Evolutionary conservation across 106 monocot genomes (phyloP).

Genomic region (Allium sativum): DNA sequence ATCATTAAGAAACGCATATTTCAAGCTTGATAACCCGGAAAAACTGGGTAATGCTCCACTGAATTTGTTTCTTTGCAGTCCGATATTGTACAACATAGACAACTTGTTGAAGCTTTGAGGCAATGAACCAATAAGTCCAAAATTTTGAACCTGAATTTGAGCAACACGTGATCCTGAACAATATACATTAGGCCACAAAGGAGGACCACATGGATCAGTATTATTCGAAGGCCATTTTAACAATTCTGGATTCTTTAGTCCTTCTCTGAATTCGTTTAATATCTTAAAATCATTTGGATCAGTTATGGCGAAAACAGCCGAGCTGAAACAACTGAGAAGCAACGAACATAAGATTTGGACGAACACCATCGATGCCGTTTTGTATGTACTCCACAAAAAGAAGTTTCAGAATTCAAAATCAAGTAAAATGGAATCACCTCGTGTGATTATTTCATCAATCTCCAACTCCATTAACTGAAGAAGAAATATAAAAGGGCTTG

Average conservation of each 20-base stretch:
- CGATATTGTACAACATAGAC: conserved; percentile 37
- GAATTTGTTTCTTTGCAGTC: conserved; percentile 53
- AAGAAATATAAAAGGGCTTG: too few species aligned
- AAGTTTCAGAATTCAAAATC: not conserved
- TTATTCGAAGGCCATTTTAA: conserved; percentile 14
- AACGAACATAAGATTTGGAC: conserved; percentile 1
- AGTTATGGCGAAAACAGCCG: conserved; percentile 4
- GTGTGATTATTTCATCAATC: too few species aligned
- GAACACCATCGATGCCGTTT: not conserved
- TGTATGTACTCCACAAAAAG: not conserved
- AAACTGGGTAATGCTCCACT: conserved; percentile 43
- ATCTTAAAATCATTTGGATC: conserved; percentile 15
- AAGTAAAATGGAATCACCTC: not conserved
- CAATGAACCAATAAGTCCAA: conserved; percentile 38
- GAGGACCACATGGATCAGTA: conserved; percentile 20
- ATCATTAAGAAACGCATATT: conserved; percentile 33
- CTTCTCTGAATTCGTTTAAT: conserved; percentile 14
- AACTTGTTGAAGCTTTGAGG: conserved; percentile 53
- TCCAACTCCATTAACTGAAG: too few species aligned
- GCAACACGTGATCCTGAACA: conserved; percentile 29
- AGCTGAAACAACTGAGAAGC: not conserved
- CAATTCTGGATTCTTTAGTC: conserved; percentile 10
- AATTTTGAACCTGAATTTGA: conserved; percentile 48
- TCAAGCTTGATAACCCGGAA: conserved; percentile 32
- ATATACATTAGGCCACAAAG: conserved; percentile 38